Percentiles rank a stretch among this genome's conserved stretches.
Conservation (phyloP, 1,139 yeast species). For the Yamadazyma oceani region DNA sequence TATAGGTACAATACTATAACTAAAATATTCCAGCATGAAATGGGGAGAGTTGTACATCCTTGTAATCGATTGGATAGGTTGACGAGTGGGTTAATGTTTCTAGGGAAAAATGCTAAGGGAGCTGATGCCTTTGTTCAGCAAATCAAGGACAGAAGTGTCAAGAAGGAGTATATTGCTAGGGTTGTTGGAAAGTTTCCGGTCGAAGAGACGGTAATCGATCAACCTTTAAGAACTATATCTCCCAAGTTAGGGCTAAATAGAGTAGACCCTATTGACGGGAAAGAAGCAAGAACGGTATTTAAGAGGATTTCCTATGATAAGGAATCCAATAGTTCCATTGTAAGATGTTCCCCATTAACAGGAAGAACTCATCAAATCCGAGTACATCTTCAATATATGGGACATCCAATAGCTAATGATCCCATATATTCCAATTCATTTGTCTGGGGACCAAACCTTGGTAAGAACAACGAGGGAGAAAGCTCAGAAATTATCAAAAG, state of each 20-base stretch:
- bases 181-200: conserved; percentile 83
- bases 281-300: conserved; percentile 59
- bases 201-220: conserved; percentile 54
- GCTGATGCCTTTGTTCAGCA: conserved; percentile 78
- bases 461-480: conserved; percentile 53
- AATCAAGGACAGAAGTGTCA: conserved; percentile 71
- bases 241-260: conserved; percentile 79
- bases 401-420: conserved; percentile 92
- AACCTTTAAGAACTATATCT: conserved; percentile 70
- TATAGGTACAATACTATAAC: conserved; percentile 85
- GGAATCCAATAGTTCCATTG: conserved; percentile 59
- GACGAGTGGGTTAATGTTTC: conserved; percentile 92
- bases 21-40: conserved; percentile 72
- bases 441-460: conserved; percentile 72
- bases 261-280: conserved; percentile 64
- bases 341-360: conserved; percentile 79
- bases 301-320: conserved; percentile 62
- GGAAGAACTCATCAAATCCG: conserved; percentile 96
- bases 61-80: conserved; percentile 88
- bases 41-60: conserved; percentile 70
- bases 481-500: conserved; percentile 42
- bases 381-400: conserved; percentile 84
- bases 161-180: conserved; percentile 82
- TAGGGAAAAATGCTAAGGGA: conserved; percentile 80
- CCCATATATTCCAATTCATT: conserved; percentile 70